Evolutionary conservation across 345 rosid genomes (phyloP).

Genomic region (Ailanthus altissimus): DNA sequence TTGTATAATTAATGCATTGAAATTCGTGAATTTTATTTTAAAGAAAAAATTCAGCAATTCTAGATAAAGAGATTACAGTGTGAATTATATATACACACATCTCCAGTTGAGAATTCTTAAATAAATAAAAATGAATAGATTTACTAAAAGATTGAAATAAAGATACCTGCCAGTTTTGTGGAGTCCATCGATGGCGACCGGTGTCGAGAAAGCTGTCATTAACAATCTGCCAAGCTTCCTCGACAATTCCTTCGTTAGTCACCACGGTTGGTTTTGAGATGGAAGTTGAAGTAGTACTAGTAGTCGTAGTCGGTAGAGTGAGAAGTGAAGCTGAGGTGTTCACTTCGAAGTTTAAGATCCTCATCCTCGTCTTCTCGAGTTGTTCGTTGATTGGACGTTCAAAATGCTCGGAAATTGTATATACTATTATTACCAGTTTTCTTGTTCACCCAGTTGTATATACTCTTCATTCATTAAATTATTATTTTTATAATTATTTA

Average conservation of each 20-base stretch:
- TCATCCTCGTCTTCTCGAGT: background rate
- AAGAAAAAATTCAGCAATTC: too few species aligned
- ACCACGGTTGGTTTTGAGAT: slow-evolving; percentile 26
- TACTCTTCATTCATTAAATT: too few species aligned
- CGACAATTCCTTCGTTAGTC: slow-evolving; percentile 66
- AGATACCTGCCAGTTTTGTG: slow-evolving; percentile 69
- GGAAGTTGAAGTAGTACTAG: slow-evolving; percentile 14
- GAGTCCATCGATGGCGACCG: slow-evolving; percentile 62
- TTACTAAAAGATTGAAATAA: background rate
- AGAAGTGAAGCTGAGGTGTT: slow-evolving; percentile 32
- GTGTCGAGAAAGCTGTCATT: slow-evolving; percentile 66
- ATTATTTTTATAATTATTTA: too few species aligned
- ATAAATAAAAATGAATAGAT: background rate
- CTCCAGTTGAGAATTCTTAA: background rate
- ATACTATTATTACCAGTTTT: too few species aligned
- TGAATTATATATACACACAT: too few species aligned
- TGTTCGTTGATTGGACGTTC: background rate
- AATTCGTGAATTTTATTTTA: too few species aligned
- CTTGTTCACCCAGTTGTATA: too few species aligned
- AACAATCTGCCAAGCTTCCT: slow-evolving; percentile 95
- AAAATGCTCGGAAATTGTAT: background rate
- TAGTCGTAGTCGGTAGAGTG: slow-evolving; percentile 12
- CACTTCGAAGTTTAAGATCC: slow-evolving; percentile 37
- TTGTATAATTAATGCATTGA: too few species aligned
- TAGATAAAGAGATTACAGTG: too few species aligned